These are phyloP conservation scores for Ganoderma multipileum DNA, from an alignment of 1,284 basidiomycete species.

Conservation along the genomic window DNA sequence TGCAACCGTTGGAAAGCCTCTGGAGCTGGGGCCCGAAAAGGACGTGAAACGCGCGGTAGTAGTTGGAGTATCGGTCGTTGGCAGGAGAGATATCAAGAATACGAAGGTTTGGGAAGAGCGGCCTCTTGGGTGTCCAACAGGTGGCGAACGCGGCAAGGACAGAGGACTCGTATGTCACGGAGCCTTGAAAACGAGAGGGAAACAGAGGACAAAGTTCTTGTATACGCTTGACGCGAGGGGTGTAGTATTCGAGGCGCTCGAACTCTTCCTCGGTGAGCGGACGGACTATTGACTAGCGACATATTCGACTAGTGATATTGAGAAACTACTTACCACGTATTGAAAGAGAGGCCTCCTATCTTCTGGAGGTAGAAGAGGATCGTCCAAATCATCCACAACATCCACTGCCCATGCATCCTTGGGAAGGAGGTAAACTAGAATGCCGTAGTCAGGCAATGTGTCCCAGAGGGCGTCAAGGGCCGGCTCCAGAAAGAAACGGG, in stretches of 20 bases:
- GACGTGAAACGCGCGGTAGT: background rate
- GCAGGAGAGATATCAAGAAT: background rate
- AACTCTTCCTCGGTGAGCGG: background rate
- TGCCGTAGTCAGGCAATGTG: conserved; percentile 3
- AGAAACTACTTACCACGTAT: background rate
- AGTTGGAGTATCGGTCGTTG: no score
- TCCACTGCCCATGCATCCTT: background rate
- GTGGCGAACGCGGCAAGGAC: background rate
- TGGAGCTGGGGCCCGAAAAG: background rate
- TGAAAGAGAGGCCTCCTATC: background rate
- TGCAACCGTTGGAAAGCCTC: background rate
- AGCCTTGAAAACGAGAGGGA: background rate
- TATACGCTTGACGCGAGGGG: background rate
- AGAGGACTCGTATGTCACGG: background rate
- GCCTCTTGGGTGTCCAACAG: background rate
- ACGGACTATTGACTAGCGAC: background rate
- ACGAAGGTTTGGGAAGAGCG: background rate
- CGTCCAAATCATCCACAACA: background rate
- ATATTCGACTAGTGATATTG: no score
- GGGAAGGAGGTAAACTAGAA: background rate
- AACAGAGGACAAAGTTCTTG: background rate
- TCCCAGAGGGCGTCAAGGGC: background rate
- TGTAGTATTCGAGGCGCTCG: background rate
- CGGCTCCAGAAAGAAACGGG: background rate
- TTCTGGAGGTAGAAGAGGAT: background rate